Base-by-base conservation (phyloP, 2,329 filamentous ascomycete genomes). In the Hirsutella rhossiliensis region DNA sequence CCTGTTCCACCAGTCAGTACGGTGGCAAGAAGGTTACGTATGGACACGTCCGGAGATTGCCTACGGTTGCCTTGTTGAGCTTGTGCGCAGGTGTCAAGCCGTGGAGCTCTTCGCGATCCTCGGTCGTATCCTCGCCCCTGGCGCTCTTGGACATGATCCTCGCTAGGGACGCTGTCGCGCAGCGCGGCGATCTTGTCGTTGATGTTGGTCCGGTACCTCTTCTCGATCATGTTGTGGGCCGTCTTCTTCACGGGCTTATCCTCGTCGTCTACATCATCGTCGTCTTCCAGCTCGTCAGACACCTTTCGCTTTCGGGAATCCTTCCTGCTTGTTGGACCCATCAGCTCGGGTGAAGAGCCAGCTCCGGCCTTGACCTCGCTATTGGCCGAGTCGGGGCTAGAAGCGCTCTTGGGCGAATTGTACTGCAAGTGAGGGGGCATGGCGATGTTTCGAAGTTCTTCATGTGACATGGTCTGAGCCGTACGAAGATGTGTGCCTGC, bases 211-310 rank as follows among this genome's bases (percentile, higher is more conserved):
- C 90, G 82, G 63, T 97, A 97, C 52, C 90, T 74, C 72, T 96
- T 97, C 67, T 97, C 90, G 50, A 97, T 96, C 75, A 97, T 92
- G 63, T 96, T 97, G 65, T 97, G 90, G 2, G 90, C 88, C 29
- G 89, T 94, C 73, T 96, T 96, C 72, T 95, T 96, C 46, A 66
- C 54, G 5, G 64, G 64, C 47, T 73, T 80, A 53, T 69, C 75
- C 52, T 73, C 74, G 42, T 76, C 62, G 28, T 73, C 65, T 39
- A 78, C 71, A 12, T 82, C 77, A 41, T 79, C 76, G n/a, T 65
- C 50, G 47, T 74, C 52, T 47, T 73, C 51, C 44, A 63, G 54
- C 43, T 78, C 74, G 41, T 71, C 73, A 0, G 80, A 80, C 1
- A 79, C 76, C 64, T 87, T 88, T 52, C 84, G 75, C 64, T 87